These are phyloP conservation scores for Acidiella bohemica DNA, from an alignment of 495 filamentous ascomycete genomes.

Conservation along the genomic window DNA sequence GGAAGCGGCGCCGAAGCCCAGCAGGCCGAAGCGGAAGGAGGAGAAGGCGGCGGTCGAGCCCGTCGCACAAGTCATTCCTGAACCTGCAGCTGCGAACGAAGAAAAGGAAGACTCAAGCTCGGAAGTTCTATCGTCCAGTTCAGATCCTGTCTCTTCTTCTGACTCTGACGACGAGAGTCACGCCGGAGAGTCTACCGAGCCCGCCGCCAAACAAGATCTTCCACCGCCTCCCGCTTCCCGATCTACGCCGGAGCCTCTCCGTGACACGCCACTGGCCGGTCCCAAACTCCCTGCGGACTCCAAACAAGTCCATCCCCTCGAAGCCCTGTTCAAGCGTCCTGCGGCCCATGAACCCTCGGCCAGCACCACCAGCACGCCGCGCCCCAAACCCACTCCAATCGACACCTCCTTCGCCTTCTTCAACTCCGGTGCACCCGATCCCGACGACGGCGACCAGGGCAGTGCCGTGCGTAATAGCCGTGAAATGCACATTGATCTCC, in stretches of 20 bases:
- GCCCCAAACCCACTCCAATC: conserved; percentile 31
- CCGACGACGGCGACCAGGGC: conserved; percentile 40
- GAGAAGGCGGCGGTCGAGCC: conserved; percentile 5
- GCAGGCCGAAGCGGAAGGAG: conserved; percentile 16
- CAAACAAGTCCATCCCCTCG: conserved; percentile 64
- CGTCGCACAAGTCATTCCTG: too few relatives aligned
- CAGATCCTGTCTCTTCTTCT: background rate
- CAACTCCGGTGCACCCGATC: conserved; percentile 30
- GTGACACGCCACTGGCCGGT: too few relatives aligned
- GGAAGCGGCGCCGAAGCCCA: conserved; percentile 35
- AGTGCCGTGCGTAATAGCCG: too few relatives aligned
- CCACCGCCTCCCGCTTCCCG: too few relatives aligned
- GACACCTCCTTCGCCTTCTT: conserved; percentile 51
- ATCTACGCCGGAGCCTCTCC: background rate
- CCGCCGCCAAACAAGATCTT: too few relatives aligned
- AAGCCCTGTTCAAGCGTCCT: conserved; percentile 75
- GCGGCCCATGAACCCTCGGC: conserved; percentile 29
- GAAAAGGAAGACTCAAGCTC: too few relatives aligned
- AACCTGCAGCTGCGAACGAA: too few relatives aligned
- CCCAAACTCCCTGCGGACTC: background rate
- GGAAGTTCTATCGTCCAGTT: too few relatives aligned
- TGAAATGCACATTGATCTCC: conserved; percentile 28
- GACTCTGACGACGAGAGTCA: background rate
- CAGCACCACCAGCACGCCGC: too few relatives aligned
- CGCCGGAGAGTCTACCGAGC: too few relatives aligned